Evolutionary conservation across 257 asterid genomes (phyloP).

Genomic region (Rhazya stricta): DNA sequence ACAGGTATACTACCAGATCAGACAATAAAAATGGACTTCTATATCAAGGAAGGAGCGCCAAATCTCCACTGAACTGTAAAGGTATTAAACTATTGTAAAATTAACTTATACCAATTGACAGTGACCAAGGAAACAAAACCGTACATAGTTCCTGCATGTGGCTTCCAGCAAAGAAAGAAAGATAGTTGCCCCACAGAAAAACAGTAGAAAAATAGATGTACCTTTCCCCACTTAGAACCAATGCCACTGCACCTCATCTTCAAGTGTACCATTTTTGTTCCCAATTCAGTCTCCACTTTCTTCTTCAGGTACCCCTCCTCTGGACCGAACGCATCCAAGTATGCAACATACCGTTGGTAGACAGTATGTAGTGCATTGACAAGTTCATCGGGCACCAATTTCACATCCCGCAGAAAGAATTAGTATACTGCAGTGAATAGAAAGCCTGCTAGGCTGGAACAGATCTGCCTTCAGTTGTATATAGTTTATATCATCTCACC

Average conservation of each 20-base stretch:
- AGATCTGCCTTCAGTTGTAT: not conserved
- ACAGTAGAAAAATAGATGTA: conserved; percentile 28
- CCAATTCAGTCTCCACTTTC: conserved; percentile 91
- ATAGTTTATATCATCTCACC: conserved; percentile 65
- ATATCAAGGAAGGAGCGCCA: too few relatives aligned
- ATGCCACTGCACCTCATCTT: conserved; percentile 98
- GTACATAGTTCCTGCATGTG: not conserved
- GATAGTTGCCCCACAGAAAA: conserved; percentile 7
- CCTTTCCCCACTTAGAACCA: conserved; percentile 97
- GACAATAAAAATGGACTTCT: too few relatives aligned
- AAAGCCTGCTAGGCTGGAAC: conserved; percentile 2
- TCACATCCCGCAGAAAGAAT: conserved; percentile 60
- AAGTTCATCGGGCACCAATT: conserved; percentile 70
- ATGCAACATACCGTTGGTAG: conserved; percentile 59
- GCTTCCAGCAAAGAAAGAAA: conserved; percentile 4
- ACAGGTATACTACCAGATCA: too few relatives aligned
- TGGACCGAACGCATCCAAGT: conserved; percentile 79
- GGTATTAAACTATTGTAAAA: too few relatives aligned
- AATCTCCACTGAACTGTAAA: too few relatives aligned
- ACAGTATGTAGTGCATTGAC: conserved; percentile 59
- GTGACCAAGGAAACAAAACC: too few relatives aligned
- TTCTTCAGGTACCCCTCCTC: conserved; percentile 82
- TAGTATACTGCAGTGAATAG: conserved; percentile 19
- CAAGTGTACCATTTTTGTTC: conserved; percentile 82
- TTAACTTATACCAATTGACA: too few relatives aligned